A percentile compares a stretch with the other conserved stretches of the same genome.
Conservation (phyloP, 2,329 filamentous ascomycete genomes). For the Venturiaceae sp. region DNA sequence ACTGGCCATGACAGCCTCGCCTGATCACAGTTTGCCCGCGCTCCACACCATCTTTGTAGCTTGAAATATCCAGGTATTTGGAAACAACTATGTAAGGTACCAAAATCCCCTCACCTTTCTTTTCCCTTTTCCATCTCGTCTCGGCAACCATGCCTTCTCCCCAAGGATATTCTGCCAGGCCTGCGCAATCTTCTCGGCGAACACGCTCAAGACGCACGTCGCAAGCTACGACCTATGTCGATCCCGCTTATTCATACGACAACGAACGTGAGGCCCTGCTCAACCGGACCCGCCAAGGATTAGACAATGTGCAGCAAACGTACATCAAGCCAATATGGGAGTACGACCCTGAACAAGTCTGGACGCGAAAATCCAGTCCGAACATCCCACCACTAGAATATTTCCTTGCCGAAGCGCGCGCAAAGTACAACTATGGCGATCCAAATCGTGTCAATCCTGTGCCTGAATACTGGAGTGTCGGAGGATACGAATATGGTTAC, state of each 20-base stretch:
- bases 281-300: background rate
- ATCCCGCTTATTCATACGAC: background rate
- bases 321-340: slow-evolving; percentile 1
- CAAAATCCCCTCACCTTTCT: background rate
- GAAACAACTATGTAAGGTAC: background rate
- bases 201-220: background rate
- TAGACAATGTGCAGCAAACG: background rate
- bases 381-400: background rate
- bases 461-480: background rate
- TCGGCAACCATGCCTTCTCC: background rate
- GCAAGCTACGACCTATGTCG: background rate
- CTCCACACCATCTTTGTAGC: background rate
- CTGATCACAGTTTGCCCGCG: slow-evolving; percentile 1
- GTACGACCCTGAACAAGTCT: background rate
- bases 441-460: background rate
- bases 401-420: background rate
- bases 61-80: background rate
- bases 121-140: background rate
- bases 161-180: background rate
- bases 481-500: background rate
- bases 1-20: background rate
- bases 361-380: background rate
- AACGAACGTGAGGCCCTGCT: background rate
- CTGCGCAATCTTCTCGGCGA: background rate
- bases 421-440: background rate